These are phyloP conservation scores for Heimioporus sp. DNA, from an alignment of 768 basidiomycete species.

Conservation along the genomic window DNA sequence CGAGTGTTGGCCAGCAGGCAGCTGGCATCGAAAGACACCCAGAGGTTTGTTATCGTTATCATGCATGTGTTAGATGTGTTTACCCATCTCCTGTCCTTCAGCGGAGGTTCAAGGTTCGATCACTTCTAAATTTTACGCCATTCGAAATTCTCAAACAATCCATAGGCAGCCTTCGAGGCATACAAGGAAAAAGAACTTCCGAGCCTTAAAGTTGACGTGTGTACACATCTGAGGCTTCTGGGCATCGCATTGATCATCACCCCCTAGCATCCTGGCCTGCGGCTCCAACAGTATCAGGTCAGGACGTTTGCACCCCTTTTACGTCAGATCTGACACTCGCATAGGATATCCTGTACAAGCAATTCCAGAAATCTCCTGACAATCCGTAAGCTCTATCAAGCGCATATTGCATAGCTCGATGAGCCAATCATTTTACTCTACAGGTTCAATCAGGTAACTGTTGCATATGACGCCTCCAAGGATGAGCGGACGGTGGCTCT, in stretches of 20 bases:
- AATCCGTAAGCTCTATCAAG: constrained; percentile 66
- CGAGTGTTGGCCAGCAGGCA: constrained; percentile 83
- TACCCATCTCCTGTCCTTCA: constrained; percentile 30
- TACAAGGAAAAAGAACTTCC: constrained; percentile 88
- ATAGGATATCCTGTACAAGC: constrained; percentile 85
- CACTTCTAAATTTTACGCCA: background rate
- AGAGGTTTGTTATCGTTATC: constrained; percentile 56
- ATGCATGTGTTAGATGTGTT: constrained; percentile 5
- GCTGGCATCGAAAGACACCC: constrained; percentile 88
- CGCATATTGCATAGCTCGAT: constrained; percentile 6
- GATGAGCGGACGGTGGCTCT: constrained; percentile 81
- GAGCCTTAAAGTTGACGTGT: constrained; percentile 68
- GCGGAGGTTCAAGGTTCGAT: constrained; percentile 82
- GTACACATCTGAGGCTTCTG: constrained; percentile 15
- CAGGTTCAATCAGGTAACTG: constrained; percentile 81
- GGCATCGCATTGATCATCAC: constrained; percentile 11
- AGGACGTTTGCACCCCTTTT: constrained; percentile 10
- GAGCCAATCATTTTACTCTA: background rate
- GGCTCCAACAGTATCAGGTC: constrained; percentile 87
- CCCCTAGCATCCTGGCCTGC: constrained; percentile 78
- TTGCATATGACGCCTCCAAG: constrained; percentile 84
- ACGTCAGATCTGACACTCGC: constrained; percentile 2
- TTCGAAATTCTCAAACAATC: constrained; percentile 3
- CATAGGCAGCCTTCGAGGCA: constrained; percentile 82
- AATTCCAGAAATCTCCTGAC: constrained; percentile 95